Percentiles rank a stretch among this genome's conserved stretches.
Evolutionary conservation across 768 basidiomycete species (phyloP).

Genomic region (Boletus rufocinnamomeus): DNA sequence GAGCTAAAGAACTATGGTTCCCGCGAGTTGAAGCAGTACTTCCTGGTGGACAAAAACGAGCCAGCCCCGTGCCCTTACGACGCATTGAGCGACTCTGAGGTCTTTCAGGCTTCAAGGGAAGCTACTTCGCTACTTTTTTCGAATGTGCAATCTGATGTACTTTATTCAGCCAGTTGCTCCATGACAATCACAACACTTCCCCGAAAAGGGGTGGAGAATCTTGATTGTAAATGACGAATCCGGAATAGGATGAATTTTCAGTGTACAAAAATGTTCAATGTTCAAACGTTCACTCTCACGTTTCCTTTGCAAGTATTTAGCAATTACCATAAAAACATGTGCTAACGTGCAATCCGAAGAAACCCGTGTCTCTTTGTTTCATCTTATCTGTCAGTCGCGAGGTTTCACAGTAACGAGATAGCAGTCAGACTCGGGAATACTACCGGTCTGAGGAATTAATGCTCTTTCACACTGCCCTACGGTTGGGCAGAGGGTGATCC

Average conservation of each 20-base stretch:
- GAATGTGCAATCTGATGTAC: too few species aligned
- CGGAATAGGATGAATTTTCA: not conserved
- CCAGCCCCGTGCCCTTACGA: slow-evolving; percentile 23
- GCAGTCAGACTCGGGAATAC: too few species aligned
- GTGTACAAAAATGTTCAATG: not conserved
- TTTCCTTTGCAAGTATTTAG: not conserved
- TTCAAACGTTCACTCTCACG: not conserved
- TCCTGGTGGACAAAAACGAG: slow-evolving; percentile 24
- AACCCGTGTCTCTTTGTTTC: not conserved
- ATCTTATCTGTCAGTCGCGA: not conserved
- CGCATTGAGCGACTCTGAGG: slow-evolving; percentile 6
- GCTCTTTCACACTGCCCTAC: not conserved
- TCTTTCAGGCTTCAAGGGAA: slow-evolving; percentile 7
- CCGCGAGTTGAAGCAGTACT: slow-evolving; percentile 25
- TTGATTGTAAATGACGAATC: not conserved
- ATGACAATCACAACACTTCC: slow-evolving; percentile 7
- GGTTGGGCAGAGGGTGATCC: not conserved
- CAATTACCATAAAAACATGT: not conserved
- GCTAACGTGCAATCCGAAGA: not conserved
- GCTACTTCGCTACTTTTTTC: not conserved
- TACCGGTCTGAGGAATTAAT: not conserved
- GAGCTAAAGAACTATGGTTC: slow-evolving; percentile 28
- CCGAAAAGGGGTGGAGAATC: not conserved
- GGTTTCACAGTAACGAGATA: not conserved
- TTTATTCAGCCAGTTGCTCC: not conserved